phyloP scores from a whole-genome alignment of 2,329 filamentous ascomycete genomes.

The Cladophialophora chaetospira region DNA sequence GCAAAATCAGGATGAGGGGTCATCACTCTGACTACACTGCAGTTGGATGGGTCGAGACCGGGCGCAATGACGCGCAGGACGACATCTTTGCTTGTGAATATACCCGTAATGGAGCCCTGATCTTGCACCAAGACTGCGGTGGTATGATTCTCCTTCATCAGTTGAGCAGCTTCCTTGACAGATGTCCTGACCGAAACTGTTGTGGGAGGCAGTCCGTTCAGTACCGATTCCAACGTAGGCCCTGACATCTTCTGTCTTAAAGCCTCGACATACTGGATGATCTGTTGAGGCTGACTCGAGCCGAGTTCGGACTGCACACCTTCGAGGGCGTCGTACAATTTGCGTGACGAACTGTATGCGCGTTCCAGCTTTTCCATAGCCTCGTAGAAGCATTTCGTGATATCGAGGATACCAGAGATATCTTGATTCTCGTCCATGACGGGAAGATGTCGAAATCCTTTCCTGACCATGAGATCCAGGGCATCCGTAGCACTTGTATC shows the following conservation, averaged over 20 bases:
- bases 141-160: slow-evolving; percentile 99
- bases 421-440: slow-evolving; percentile 99
- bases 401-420: slow-evolving; percentile 95
- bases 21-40: slow-evolving; percentile 98
- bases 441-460: slow-evolving; percentile 94
- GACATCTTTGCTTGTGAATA: slow-evolving; percentile 99
- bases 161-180: slow-evolving; percentile 87
- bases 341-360: slow-evolving; percentile 95
- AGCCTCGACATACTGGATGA: slow-evolving; percentile 98
- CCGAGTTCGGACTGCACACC: slow-evolving; percentile 97
- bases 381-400: slow-evolving; percentile 99
- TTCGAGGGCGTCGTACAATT: slow-evolving; percentile 95
- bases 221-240: slow-evolving; percentile 88
- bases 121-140: slow-evolving; percentile 96
- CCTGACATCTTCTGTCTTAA: slow-evolving; percentile 96
- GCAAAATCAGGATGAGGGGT: slow-evolving; percentile 98
- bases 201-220: slow-evolving; percentile 87
- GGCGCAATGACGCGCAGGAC: slow-evolving; percentile 97
- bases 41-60: slow-evolving; percentile 88
- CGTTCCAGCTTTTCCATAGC: slow-evolving; percentile 99
- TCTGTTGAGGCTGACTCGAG: slow-evolving; percentile 93
- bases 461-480: slow-evolving; percentile 94
- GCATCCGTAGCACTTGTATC: slow-evolving; percentile 98
- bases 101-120: slow-evolving; percentile 94
- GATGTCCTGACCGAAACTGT: slow-evolving; percentile 95